Evolutionary conservation across 345 rosid species (phyloP).

Genomic region (Lumnitzera littorea): DNA sequence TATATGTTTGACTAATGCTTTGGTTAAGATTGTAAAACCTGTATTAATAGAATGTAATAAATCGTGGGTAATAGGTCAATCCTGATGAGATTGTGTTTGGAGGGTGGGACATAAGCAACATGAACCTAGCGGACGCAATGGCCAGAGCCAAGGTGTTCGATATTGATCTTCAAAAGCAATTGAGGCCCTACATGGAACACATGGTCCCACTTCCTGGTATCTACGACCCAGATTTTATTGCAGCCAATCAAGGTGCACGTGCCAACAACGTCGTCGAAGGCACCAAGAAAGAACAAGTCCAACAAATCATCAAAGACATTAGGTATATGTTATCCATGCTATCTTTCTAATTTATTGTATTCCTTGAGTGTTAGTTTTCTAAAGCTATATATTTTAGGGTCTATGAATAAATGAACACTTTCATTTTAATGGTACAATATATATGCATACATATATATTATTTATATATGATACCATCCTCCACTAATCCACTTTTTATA

Average conservation of each 20-base stretch:
- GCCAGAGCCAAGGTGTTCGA: conserved; percentile 85
- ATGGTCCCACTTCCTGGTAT: conserved; percentile 92
- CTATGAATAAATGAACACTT: too few species aligned
- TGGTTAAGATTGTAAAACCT: too few species aligned
- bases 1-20: too few species aligned
- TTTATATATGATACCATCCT: too few species aligned
- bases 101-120: conserved; percentile 97
- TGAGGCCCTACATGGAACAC: conserved; percentile 94
- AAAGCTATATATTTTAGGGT: too few species aligned
- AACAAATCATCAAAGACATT: conserved; percentile 78
- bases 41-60: too few species aligned
- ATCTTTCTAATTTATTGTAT: too few species aligned
- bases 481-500: too few species aligned
- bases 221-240: conserved; percentile 87
- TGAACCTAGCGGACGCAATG: conserved; percentile 99
- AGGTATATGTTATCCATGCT: conserved; percentile 30
- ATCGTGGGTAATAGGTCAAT: conserved; percentile 42
- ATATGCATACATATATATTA: too few species aligned
- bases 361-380: too few species aligned
- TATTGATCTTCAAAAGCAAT: conserved; percentile 85
- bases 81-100: conserved; percentile 93
- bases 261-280: conserved; percentile 87
- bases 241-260: conserved; percentile 90
- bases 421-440: too few species aligned
- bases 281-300: conserved; percentile 76